Evolutionary conservation across 2,329 filamentous ascomycete genomes (phyloP), one percentile per base, ranked within the genome.

Genomic region (Penicillium frequentans): DNA sequence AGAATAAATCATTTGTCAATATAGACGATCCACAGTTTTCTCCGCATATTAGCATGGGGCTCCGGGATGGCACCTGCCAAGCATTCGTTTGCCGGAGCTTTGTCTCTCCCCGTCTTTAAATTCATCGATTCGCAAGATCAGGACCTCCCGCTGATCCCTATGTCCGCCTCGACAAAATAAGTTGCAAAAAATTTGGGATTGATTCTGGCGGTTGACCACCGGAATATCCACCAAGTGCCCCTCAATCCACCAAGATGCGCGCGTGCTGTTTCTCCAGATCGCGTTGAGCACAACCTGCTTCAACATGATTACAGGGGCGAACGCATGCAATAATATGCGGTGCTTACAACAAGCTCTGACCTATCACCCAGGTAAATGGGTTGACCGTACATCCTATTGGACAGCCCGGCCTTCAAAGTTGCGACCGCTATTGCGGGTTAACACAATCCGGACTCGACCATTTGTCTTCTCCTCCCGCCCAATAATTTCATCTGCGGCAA

Each of bases 291-390:
- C 14, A 27, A 24, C 23, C 7, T 7, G 13, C 33, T 29, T 11
- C 26, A 47, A 13, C 16, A 63, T 64, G 63, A 39, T 47, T n/a
- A 55, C 47, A 29, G 52, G 57, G 33, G 52, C 54, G 19, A 55
- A 48, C 35, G 50, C 57, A 45, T 57, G 42, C 26, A 39, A 43
- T 8, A 39, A 51, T 27, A 43, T 58, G 19, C 58, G 55, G 24
- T 44, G 42, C 33, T 24, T 60, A 16, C 55, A 49, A 21, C 54
- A 37, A 29, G 27, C 31, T 16, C 24, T 33, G 11, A 2, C 21
- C 21, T 19, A 24, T 4, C 10, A n/a, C 10, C 44, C 13, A 54
- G 51, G 52, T 37, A 45, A 47, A 10, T 26, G 21, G 7, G 21
- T n/a, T n/a, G 14, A 19, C 10, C 23, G 26, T 29, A 19, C 23